Evolutionary conservation across 768 basidiomycete genomes (phyloP), one percentile per base, ranked within the genome.

Genomic region (Hysterangium stoloniferum): DNA sequence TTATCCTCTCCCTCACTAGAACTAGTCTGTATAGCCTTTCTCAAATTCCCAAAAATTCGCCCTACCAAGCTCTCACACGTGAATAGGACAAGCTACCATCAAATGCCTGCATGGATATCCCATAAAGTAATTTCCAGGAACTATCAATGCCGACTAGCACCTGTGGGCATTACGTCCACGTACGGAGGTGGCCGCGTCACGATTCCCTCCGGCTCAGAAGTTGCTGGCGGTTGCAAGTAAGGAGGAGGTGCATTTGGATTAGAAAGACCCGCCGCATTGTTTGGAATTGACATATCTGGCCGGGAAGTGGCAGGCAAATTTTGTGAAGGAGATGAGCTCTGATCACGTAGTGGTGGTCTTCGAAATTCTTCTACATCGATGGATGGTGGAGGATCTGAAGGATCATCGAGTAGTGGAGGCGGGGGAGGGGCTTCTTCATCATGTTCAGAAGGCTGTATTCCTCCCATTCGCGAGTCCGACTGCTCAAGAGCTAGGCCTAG

Each of bases 351-450:
- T 13, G 42, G 19, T 20, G 45, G 52, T 33, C 44, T 52, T 46
- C 52, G 52, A 19, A 52, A 52, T 33, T 36, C 52, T 43, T 80
- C 83, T 7, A 85, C 88, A 64, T 92, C 86, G 58, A 92, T 92
- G 5, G 85, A 86, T 11, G 89, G 89, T 4, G 89, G 89, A 19
- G 88, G 89, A 62, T 92, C 89, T 2, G 81, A 82, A 19, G 89
- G 89, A 64, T 92, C 89, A 59, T 92, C 89, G 70, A 90, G 75
- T 29, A 82, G 80, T 15, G 83, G 84, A 0, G 87, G 86, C 4
- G 88, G 88, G 0, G 88, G 89, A 0, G 85, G 87, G 1, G 74
- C 79, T 20, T 69, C 65, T 37, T 65, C 66, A 25, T 67, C 67
- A 46, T 70, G 67, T 34, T 29, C 48, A 12, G 13, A 25, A 38